Evolutionary conservation across 2,329 filamentous ascomycete genomes (phyloP), one percentile per base, ranked within the genome.

Genomic region (Trichoderma sp.): DNA sequence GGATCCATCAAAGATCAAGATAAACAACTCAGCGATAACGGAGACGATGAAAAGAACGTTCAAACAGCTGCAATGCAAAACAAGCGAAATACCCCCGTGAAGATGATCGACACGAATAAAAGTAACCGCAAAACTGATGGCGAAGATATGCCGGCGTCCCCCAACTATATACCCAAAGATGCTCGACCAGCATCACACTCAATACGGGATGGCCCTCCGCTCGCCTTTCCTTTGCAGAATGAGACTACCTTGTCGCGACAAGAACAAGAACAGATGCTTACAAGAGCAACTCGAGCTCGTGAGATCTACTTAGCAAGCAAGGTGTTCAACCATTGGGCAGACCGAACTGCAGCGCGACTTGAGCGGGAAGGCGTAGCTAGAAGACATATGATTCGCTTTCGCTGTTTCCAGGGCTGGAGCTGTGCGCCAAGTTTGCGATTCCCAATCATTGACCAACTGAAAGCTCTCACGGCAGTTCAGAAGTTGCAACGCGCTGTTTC

Each of bases 331-430:
- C 78, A 78, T 70, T 96, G 92, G 92, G 85, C 86, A 12, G 84
- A 86, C 65, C 82, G 85, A 60, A 85, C 91, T 12, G 84, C 83
- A 6, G 87, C 91, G 15, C 87, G 92, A 73, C 81, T 88, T 17
- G 84, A 88, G 70, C 85, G 87, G 48, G 92, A 91, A 4, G 87
- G 86, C 5, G 83, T 88, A 50, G 92, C 91, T 22, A 85, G 90
- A 70, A 83, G 87, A 70, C 90, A 92, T 75, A 87, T 94, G 69
- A 80, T 95, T 64, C 84, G 89, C 66, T 87, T 81, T 68, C 80
- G 81, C 12, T 80, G 76, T 65, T 80, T 80, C 64, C 73, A 73
- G 48, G 74, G 74, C 42, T 80, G 79, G 79, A 76, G 73, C 35
- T 75, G 78, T 60, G 73, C 73, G 7, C 78, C 79, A 15, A 73